Evolutionary conservation across 371 early-diverging fungal species (phyloP).

Genomic region (Mortierella sp.): DNA sequence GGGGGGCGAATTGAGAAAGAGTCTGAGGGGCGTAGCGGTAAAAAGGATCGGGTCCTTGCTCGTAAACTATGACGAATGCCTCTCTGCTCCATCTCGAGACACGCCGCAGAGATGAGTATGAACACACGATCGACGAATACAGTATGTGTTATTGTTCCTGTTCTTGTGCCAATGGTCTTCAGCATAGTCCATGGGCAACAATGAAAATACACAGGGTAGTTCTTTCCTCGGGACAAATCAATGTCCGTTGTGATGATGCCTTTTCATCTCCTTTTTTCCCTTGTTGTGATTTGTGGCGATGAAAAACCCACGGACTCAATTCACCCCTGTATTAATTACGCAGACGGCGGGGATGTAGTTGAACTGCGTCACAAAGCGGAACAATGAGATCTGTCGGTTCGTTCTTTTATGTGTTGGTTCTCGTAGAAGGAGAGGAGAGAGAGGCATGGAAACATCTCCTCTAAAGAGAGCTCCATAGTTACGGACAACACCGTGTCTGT

Average conservation of each 20-base stretch:
- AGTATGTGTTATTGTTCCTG: background rate
- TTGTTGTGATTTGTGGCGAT: background rate
- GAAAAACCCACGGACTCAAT: slow-evolving; percentile 6
- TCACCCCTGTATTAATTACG: background rate
- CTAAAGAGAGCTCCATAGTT: too few species aligned
- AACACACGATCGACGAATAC: background rate
- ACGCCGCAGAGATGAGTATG: background rate
- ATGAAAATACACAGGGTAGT: background rate
- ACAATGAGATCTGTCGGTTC: background rate
- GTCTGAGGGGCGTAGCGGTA: too few species aligned
- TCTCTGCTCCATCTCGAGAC: background rate
- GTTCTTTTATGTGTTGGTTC: background rate
- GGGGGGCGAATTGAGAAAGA: background rate
- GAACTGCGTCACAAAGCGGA: background rate
- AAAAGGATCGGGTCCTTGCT: background rate
- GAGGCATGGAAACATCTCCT: slow-evolving; percentile 1
- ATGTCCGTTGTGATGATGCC: background rate
- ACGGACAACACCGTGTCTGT: too few species aligned
- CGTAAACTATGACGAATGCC: too few species aligned
- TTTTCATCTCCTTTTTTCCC: background rate
- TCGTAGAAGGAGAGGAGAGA: background rate
- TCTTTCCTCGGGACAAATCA: background rate
- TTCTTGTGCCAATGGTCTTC: background rate
- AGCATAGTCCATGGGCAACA: background rate
- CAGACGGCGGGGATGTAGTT: background rate